These are phyloP conservation scores for Juglanconis juglandina DNA, from an alignment of 2,329 filamentous ascomycete genomes.

Conservation along the genomic window DNA sequence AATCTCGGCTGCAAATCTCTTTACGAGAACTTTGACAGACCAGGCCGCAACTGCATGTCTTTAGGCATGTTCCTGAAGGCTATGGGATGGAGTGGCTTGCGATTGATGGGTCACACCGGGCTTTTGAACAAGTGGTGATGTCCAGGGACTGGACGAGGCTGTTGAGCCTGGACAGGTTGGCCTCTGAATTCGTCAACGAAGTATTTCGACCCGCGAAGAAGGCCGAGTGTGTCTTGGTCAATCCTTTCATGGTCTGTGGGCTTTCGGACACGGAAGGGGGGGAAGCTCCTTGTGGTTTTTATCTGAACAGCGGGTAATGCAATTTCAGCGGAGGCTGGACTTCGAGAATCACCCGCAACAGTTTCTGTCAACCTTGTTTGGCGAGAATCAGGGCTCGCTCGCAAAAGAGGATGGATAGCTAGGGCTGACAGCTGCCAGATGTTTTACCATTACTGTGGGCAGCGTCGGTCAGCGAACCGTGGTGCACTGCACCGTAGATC, in stretches of 20 bases:
- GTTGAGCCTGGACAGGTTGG: background rate
- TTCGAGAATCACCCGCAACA: background rate
- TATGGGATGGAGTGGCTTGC: background rate
- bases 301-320: background rate
- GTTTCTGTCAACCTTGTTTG: too few relatives aligned
- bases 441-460: too few relatives aligned
- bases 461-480: too few relatives aligned
- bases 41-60: constrained; percentile 32
- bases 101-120: background rate
- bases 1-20: constrained; percentile 27
- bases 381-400: too few relatives aligned
- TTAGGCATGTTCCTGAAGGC: constrained; percentile 35
- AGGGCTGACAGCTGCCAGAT: too few relatives aligned
- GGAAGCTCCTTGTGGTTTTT: background rate
- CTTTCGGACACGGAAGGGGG: constrained; percentile 1
- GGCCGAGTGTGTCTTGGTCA: background rate
- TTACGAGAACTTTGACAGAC: constrained; percentile 30
- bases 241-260: background rate
- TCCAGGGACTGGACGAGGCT: background rate
- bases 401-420: too few relatives aligned
- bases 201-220: background rate
- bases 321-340: background rate
- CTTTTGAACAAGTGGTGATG: background rate
- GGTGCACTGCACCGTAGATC: too few relatives aligned
- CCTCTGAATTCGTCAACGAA: background rate